Conservation (phyloP, 2,329 filamentous ascomycete species). For the Stachybotrys echinatus region DNA sequence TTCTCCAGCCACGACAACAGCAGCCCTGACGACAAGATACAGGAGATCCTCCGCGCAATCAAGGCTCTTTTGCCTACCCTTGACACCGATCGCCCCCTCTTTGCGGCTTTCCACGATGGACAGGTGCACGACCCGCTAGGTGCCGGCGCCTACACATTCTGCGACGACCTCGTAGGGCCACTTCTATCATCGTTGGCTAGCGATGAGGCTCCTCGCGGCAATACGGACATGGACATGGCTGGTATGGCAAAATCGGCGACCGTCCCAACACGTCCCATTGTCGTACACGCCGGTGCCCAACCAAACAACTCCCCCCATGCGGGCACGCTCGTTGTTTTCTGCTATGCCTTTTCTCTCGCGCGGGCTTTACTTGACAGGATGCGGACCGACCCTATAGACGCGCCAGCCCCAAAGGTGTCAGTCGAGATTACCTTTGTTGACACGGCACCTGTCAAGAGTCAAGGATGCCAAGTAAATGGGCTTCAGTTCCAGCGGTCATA, state of each 20-base stretch:
- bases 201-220: neutral
- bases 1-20: no score
- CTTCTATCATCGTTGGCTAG: neutral
- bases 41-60: slow-evolving; percentile 1
- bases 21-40: neutral
- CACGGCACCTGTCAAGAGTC: neutral
- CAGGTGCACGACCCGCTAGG: slow-evolving; percentile 5
- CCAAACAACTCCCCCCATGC: slow-evolving; percentile 7
- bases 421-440: slow-evolving; percentile 1
- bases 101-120: slow-evolving; percentile 6
- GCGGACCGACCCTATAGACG: neutral
- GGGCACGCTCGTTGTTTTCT: slow-evolving; percentile 6
- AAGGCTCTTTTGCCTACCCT: slow-evolving; percentile 1
- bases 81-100: neutral
- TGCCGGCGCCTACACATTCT: slow-evolving; percentile 3
- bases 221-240: neutral
- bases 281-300: slow-evolving; percentile 4
- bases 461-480: neutral
- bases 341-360: slow-evolving; percentile 6
- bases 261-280: slow-evolving; percentile 4
- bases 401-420: neutral
- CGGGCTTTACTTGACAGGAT: neutral
- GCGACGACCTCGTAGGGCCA: slow-evolving; percentile 1
- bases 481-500: neutral
- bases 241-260: neutral